Conservation (phyloP, 164 flowering plant genomes). For the Aristolochia californica region DNA sequence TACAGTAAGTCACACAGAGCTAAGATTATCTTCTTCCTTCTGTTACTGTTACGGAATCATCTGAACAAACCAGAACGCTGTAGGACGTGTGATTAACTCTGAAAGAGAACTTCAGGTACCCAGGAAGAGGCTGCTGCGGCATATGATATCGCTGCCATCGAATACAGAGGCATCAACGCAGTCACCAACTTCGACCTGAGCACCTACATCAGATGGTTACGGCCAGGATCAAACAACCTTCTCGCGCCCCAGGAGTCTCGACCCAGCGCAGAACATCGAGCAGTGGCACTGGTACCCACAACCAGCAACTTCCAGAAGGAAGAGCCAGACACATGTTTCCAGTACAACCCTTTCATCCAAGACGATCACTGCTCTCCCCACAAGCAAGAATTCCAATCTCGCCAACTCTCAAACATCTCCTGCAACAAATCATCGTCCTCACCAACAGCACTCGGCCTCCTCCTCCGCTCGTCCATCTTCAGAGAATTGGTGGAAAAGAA, state of each 20-base stretch:
- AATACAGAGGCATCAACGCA: conserved; percentile 60
- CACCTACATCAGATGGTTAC: conserved; percentile 61
- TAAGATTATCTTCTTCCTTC: not conserved
- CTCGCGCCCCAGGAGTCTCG: conserved; percentile 16
- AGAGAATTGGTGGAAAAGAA: conserved; percentile 52
- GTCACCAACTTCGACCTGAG: conserved; percentile 62
- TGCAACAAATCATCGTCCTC: conserved; percentile 26
- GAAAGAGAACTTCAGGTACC: conserved; percentile 30
- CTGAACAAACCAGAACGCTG: too few relatives aligned
- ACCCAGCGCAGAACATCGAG: conserved; percentile 1
- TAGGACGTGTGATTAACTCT: too few relatives aligned
- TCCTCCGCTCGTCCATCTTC: conserved; percentile 47
- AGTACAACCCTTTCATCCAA: conserved; percentile 12
- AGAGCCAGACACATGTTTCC: conserved; percentile 7
- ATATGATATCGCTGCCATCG: conserved; percentile 66
- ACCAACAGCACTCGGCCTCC: conserved; percentile 49
- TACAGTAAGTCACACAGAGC: conserved; percentile 25
- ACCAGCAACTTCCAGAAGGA: conserved; percentile 1
- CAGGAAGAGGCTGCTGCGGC: conserved; percentile 77
- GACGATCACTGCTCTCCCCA: conserved; percentile 8
- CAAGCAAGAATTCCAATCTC: conserved; percentile 18
- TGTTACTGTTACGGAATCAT: too few relatives aligned
- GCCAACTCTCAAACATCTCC: conserved; percentile 17
- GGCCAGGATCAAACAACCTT: conserved; percentile 27
- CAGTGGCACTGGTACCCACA: not conserved